Percentiles rank a stretch among this genome's conserved stretches.
Evolutionary conservation across 306 rosid species (phyloP).

Genomic region (Sesbania bispinosa): DNA sequence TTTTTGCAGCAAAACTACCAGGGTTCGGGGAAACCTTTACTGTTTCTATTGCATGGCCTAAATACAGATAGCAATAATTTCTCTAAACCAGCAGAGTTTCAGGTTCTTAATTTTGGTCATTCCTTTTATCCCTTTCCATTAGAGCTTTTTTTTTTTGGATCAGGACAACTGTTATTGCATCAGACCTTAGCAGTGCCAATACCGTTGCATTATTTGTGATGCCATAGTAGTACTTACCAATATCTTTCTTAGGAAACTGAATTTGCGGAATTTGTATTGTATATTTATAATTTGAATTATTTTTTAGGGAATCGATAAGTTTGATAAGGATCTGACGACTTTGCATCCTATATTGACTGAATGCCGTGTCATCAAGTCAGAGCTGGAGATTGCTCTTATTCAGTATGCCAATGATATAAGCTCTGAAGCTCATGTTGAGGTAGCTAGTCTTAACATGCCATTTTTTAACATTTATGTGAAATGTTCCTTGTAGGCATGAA

Average conservation of each 20-base stretch:
- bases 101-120: conserved; percentile 45
- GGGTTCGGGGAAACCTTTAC: conserved; percentile 53
- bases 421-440: conserved; percentile 93
- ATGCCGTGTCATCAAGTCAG: conserved; percentile 84
- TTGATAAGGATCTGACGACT: conserved; percentile 60
- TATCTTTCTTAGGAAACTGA: not conserved
- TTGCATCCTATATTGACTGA: conserved; percentile 89
- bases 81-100: conserved; percentile 69
- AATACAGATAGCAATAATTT: conserved; percentile 74
- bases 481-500: not conserved
- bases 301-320: conserved; percentile 60
- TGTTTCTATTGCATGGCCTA: conserved; percentile 80
- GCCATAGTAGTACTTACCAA: not conserved
- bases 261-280: not conserved
- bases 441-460: conserved; percentile 25
- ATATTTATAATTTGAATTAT: conserved; percentile 12
- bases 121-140: not conserved
- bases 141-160: not conserved
- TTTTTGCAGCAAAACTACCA: conserved; percentile 51
- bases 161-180: not conserved
- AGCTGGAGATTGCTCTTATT: conserved; percentile 76
- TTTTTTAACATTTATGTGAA: conserved; percentile 10
- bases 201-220: not conserved
- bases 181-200: not conserved
- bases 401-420: conserved; percentile 91